These are phyloP conservation scores for Cucurbita pepo DNA, from an alignment of 306 rosid genomes.

Conservation along the genomic window DNA sequence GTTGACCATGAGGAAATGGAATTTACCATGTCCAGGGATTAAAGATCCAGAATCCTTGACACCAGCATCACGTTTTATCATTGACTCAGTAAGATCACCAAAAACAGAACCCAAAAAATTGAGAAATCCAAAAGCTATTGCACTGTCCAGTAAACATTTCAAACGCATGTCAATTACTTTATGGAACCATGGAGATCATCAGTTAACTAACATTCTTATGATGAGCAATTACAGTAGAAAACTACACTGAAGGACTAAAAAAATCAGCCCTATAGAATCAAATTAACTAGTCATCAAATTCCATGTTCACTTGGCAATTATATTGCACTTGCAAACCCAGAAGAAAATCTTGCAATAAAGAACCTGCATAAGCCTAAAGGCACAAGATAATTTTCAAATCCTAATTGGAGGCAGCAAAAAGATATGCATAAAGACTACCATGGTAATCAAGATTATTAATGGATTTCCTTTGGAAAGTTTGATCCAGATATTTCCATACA, in stretches of 20 bases:
- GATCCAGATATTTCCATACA: neutral
- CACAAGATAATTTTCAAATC: neutral
- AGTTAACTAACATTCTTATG: neutral
- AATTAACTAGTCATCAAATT: neutral
- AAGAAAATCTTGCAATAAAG: neutral
- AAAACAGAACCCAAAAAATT: slow-evolving; percentile 73
- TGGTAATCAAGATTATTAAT: neutral
- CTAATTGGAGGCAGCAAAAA: neutral
- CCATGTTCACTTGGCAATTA: neutral
- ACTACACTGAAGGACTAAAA: neutral
- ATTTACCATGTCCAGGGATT: slow-evolving; percentile 94
- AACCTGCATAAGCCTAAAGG: neutral
- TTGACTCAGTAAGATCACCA: slow-evolving; percentile 96
- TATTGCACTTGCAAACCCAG: neutral
- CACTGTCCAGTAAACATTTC: slow-evolving; percentile 25
- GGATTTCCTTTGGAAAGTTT: neutral
- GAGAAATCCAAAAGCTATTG: slow-evolving; percentile 67
- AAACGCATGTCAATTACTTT: slow-evolving; percentile 4
- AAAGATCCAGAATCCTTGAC: slow-evolving; percentile 95
- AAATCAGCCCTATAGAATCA: neutral
- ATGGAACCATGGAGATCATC: neutral
- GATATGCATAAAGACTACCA: neutral
- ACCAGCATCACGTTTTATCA: slow-evolving; percentile 97
- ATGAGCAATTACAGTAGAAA: neutral
- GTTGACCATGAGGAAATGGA: slow-evolving; percentile 8